These are phyloP conservation scores for Beauveria brongniartii DNA, from an alignment of 2,329 filamentous ascomycete species.

Conservation along the genomic window DNA sequence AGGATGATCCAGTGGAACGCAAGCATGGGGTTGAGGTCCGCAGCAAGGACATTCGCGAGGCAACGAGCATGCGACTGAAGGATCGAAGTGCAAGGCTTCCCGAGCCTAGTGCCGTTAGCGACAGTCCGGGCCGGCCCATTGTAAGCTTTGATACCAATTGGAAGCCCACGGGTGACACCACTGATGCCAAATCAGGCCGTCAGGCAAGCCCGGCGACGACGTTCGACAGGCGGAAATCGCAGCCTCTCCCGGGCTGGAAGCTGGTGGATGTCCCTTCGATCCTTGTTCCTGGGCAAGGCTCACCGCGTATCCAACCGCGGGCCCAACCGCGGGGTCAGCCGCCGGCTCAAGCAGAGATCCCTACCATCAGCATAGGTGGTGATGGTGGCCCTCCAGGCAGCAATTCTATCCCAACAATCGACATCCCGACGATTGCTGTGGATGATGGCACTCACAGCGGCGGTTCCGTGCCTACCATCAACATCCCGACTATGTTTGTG, in stretches of 20 bases:
- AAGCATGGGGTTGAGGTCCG: slow-evolving; percentile 79
- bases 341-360: slow-evolving; percentile 21
- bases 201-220: slow-evolving; percentile 21
- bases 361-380: slow-evolving; percentile 28
- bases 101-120: slow-evolving; percentile 83
- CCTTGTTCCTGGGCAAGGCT: slow-evolving; percentile 42
- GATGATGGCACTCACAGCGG: slow-evolving; percentile 17
- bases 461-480: slow-evolving; percentile 37
- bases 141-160: slow-evolving; percentile 91
- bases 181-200: slow-evolving; percentile 54
- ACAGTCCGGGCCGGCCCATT: slow-evolving; percentile 83
- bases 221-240: slow-evolving; percentile 21
- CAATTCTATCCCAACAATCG: slow-evolving; percentile 26
- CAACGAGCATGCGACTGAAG: slow-evolving; percentile 80
- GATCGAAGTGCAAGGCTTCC: slow-evolving; percentile 83
- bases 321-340: slow-evolving; percentile 13
- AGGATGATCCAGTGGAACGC: slow-evolving; percentile 41
- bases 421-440: slow-evolving; percentile 44
- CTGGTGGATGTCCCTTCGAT: slow-evolving; percentile 44
- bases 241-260: slow-evolving; percentile 23
- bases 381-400: slow-evolving; percentile 17
- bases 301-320: slow-evolving; percentile 21
- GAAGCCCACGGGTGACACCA: slow-evolving; percentile 61
- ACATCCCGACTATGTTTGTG: slow-evolving; percentile 34
- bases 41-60: slow-evolving; percentile 78